Conservation (phyloP, 148 eudicot genomes). For the Rhododendron ferrugineum region DNA sequence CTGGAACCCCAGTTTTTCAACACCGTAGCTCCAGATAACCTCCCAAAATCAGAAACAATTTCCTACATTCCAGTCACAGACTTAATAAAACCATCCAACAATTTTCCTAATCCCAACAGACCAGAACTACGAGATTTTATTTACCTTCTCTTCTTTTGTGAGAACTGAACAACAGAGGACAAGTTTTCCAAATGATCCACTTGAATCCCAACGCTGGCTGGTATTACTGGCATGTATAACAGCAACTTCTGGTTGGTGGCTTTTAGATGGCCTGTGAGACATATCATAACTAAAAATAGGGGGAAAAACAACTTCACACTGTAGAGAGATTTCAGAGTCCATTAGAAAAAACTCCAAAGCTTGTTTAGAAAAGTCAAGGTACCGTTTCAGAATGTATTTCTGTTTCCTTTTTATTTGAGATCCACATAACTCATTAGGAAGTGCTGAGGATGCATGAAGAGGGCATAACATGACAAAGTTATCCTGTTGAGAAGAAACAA, state of each 20-base stretch:
- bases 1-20: conserved; percentile 55
- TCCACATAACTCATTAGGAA: conserved; percentile 54
- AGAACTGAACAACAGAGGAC: conserved; percentile 90
- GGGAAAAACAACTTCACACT: background rate
- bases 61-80: conserved; percentile 47
- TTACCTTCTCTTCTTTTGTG: conserved; percentile 61
- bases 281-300: background rate
- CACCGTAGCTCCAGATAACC: conserved; percentile 51
- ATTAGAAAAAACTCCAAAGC: background rate
- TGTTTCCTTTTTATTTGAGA: conserved; percentile 32
- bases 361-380: conserved; percentile 1
- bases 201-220: conserved; percentile 33
- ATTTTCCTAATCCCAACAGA: background rate
- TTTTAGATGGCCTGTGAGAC: conserved; percentile 32
- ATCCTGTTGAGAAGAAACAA: conserved; percentile 47
- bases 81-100: background rate
- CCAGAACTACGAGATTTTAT: background rate
- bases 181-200: conserved; percentile 39
- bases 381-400: conserved; percentile 43
- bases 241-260: conserved; percentile 27
- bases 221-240: conserved; percentile 17
- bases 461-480: conserved; percentile 95
- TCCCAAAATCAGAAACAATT: conserved; percentile 52
- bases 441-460: conserved; percentile 59
- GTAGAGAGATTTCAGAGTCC: background rate